Conservation (phyloP, 192 early-diverging fungal species). For the Coemansia reversa region DNA sequence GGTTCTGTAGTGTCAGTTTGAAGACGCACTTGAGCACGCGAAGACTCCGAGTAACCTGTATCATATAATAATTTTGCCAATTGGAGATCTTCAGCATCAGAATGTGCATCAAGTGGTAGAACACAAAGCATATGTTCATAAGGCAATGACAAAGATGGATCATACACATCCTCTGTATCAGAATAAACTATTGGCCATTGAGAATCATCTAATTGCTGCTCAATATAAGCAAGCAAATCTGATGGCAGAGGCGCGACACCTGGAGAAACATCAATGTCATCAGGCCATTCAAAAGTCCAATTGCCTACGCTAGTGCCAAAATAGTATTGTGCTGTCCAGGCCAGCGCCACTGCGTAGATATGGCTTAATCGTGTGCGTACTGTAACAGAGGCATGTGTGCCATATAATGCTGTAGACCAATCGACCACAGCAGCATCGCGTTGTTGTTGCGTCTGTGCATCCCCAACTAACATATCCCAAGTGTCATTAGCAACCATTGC, state of each 20-base stretch:
- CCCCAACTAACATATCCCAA: slow-evolving; percentile 29
- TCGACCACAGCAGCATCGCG: slow-evolving; percentile 6
- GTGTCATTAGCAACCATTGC: slow-evolving; percentile 23
- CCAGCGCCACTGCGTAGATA: slow-evolving; percentile 29
- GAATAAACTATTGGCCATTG: too few relatives aligned
- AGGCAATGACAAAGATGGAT: too few relatives aligned
- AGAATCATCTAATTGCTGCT: not conserved
- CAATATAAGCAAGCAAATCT: slow-evolving; percentile 18
- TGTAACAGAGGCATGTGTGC: slow-evolving; percentile 7
- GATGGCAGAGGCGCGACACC: slow-evolving; percentile 31
- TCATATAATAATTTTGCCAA: too few relatives aligned
- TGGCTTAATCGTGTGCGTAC: slow-evolving; percentile 3
- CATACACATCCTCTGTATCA: too few relatives aligned
- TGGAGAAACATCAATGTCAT: slow-evolving; percentile 8
- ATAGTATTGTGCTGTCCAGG: slow-evolving; percentile 38
- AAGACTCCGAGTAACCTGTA: too few relatives aligned
- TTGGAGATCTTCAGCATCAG: too few relatives aligned
- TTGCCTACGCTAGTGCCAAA: slow-evolving; percentile 28
- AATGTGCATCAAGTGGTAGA: too few relatives aligned
- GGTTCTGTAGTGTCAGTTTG: too few relatives aligned
- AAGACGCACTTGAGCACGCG: too few relatives aligned
- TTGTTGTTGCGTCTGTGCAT: slow-evolving; percentile 26
- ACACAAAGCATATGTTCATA: too few relatives aligned
- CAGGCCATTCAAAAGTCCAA: slow-evolving; percentile 46
- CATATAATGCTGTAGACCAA: slow-evolving; percentile 27